Evolutionary conservation across 1,139 yeast species (phyloP).

Genomic region (Hansenula lynferdii): DNA sequence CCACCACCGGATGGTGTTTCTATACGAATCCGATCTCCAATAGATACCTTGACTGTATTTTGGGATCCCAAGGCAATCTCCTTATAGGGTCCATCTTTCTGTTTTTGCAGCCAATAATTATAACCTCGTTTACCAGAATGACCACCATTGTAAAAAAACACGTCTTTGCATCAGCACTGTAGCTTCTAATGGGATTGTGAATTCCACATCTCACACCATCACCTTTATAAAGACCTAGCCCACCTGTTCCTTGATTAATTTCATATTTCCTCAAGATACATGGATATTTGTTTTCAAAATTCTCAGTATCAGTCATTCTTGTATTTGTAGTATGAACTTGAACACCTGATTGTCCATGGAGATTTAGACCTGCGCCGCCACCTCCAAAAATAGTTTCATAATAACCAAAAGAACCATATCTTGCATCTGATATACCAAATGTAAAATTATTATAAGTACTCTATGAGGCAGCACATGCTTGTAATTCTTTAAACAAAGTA

Average conservation of each 20-base stretch:
- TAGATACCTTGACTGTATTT: too few relatives aligned
- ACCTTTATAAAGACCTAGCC: constrained; percentile 48
- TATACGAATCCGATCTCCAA: too few relatives aligned
- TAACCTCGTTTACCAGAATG: constrained; percentile 53
- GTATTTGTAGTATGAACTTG: constrained; percentile 73
- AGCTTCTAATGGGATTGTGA: constrained; percentile 47
- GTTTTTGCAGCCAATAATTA: constrained; percentile 47
- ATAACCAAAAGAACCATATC: constrained; percentile 49
- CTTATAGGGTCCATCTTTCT: too few relatives aligned
- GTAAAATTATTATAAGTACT: constrained; percentile 74
- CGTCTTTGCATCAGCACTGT: constrained; percentile 62
- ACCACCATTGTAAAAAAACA: constrained; percentile 54
- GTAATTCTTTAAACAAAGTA: constrained; percentile 69
- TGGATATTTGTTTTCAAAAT: constrained; percentile 63
- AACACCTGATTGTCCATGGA: constrained; percentile 61
- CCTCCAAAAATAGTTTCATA: constrained; percentile 75
- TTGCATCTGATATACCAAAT: constrained; percentile 57
- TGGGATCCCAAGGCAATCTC: too few relatives aligned
- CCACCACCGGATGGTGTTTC: too few relatives aligned
- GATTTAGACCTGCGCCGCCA: constrained; percentile 60
- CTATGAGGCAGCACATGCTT: constrained; percentile 75
- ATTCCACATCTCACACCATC: constrained; percentile 66
- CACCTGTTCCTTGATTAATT: constrained; percentile 52
- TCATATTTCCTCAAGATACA: constrained; percentile 51
- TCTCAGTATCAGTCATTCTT: constrained; percentile 64